Evolutionary conservation across 257 asterid genomes (phyloP).

Genomic region (Solanum piurae): DNA sequence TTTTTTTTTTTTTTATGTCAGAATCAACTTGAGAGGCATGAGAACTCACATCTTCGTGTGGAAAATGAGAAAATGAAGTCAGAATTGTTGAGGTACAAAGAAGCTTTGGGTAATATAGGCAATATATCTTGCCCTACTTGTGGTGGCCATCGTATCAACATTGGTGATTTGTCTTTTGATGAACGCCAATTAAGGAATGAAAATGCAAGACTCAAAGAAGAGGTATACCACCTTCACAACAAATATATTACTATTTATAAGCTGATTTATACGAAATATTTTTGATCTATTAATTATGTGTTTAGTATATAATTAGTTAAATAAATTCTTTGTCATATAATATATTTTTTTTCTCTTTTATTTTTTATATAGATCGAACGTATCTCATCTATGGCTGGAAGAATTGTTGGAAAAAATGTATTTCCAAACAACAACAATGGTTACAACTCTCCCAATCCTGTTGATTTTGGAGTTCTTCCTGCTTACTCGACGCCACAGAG

Average conservation of each 20-base stretch:
- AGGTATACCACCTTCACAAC: slow-evolving; percentile 1
- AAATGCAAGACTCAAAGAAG: slow-evolving; percentile 3
- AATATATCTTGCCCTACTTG: background rate
- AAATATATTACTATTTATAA: too few species aligned
- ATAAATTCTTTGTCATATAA: background rate
- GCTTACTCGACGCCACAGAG: background rate
- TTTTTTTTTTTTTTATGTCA: background rate
- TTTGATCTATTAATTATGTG: background rate
- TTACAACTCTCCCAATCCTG: background rate
- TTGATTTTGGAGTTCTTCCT: background rate
- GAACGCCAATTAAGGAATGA: slow-evolving; percentile 1
- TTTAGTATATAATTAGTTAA: background rate
- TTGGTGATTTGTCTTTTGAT: background rate
- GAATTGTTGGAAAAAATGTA: background rate
- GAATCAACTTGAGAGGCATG: slow-evolving; percentile 7
- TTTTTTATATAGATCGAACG: background rate
- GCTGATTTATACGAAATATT: too few species aligned
- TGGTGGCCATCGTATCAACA: background rate
- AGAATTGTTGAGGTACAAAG: slow-evolving; percentile 3
- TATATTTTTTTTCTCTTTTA: background rate
- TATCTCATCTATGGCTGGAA: background rate
- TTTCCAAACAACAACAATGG: background rate
- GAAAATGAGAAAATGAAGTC: slow-evolving; percentile 10
- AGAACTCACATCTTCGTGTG: background rate
- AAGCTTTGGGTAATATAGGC: background rate